Evolutionary conservation across 345 rosid genomes (phyloP).

Genomic region (Euphorbia pulcherrima): DNA sequence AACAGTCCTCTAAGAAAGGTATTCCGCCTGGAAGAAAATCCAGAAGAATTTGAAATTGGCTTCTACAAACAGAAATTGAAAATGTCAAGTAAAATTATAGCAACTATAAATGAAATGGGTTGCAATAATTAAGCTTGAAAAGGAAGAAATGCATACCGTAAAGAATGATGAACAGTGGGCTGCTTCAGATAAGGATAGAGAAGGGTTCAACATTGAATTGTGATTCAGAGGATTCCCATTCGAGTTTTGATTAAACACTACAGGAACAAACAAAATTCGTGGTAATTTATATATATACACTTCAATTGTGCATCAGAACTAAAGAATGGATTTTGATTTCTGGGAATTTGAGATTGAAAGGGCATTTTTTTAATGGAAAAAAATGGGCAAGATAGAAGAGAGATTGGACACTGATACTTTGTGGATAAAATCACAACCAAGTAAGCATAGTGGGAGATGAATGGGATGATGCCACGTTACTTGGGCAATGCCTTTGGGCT

Average conservation of each 20-base stretch:
- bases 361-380: no score
- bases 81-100: neutral
- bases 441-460: no score
- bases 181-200: slow-evolving; percentile 28
- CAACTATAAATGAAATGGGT: neutral
- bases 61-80: slow-evolving; percentile 29
- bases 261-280: no score
- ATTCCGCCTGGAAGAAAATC: slow-evolving; percentile 43
- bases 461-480: neutral
- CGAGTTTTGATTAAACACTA: neutral
- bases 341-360: neutral
- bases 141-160: slow-evolving; percentile 21
- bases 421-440: slow-evolving; percentile 4
- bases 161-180: slow-evolving; percentile 26
- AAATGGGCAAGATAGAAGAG: neutral
- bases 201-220: slow-evolving; percentile 26
- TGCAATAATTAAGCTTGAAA: neutral
- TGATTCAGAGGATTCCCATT: neutral
- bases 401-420: neutral
- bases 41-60: slow-evolving; percentile 35
- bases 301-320: no score
- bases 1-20: slow-evolving; percentile 47
- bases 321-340: neutral
- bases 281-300: no score
- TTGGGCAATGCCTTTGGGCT: neutral